A percentile compares a stretch with the other conserved stretches of the same genome.
These are phyloP conservation scores for Gracilaria domingensis DNA, from an alignment of 23 red algal genomes.

Conservation along the genomic window DNA sequence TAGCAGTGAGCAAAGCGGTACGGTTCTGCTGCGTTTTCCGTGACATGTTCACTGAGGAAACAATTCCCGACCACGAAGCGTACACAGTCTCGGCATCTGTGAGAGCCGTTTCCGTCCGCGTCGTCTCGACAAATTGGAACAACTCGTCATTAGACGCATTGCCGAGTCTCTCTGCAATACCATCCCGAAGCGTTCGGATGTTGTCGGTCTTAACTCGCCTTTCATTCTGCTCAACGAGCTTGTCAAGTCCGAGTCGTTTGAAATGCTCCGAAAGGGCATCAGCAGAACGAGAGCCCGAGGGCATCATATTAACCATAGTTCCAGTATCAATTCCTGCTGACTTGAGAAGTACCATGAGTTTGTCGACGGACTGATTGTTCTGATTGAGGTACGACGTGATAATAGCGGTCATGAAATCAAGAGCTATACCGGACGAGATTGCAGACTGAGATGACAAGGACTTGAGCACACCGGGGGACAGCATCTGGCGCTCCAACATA, in stretches of 20 bases:
- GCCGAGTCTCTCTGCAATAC: conserved; percentile 57
- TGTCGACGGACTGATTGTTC: conserved; percentile 71
- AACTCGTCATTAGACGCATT: conserved; percentile 54
- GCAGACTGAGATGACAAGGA: conserved; percentile 36
- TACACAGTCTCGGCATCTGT: conserved; percentile 64
- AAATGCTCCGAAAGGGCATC: conserved; percentile 83
- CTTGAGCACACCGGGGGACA: conserved; percentile 50
- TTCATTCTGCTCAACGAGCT: conserved; percentile 90
- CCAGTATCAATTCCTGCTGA: conserved; percentile 78
- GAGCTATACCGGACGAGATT: conserved; percentile 70
- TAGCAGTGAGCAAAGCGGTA: conserved; percentile 58
- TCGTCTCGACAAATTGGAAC: conserved; percentile 43
- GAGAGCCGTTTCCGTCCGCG: conserved; percentile 50
- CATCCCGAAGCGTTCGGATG: conserved; percentile 66
- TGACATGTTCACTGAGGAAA: conserved; percentile 61
- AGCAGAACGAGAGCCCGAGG: conserved; percentile 56
- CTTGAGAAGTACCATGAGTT: conserved; percentile 76
- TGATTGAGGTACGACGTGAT: conserved; percentile 73
- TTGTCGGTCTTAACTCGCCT: conserved; percentile 68
- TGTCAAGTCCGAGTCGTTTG: conserved; percentile 59
- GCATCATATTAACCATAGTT: conserved; percentile 87
- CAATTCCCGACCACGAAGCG: conserved; percentile 72
- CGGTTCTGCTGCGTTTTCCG: conserved; percentile 87
- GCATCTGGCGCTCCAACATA: conserved; percentile 80
- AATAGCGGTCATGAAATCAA: conserved; percentile 79